Conservation (phyloP, 139 green algal species). For the Coccomyxa sp. region DNA sequence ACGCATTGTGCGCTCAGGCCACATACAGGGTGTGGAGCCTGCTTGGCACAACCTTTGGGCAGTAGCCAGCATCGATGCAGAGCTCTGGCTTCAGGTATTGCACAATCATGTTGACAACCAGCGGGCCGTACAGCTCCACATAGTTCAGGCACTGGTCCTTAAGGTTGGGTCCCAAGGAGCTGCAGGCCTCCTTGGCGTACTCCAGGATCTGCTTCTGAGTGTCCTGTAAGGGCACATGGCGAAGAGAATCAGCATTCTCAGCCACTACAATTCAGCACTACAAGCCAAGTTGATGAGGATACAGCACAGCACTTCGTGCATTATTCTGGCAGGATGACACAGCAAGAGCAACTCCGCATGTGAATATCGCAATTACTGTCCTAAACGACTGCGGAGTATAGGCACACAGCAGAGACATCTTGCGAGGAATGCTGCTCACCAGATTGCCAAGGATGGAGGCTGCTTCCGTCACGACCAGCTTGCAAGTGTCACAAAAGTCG, state of each 20-base stretch:
- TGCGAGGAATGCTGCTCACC: too few species aligned
- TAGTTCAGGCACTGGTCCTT: slow-evolving; percentile 32
- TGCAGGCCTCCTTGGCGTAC: slow-evolving; percentile 37
- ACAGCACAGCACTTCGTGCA: too few species aligned
- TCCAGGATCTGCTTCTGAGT: slow-evolving; percentile 36
- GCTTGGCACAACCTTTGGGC: too few species aligned
- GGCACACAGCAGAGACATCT: too few species aligned
- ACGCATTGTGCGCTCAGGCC: too few species aligned
- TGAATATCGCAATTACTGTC: too few species aligned
- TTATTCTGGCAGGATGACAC: background rate
- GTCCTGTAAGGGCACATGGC: slow-evolving; percentile 12
- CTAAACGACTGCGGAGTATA: too few species aligned
- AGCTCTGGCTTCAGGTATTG: slow-evolving; percentile 29
- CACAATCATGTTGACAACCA: slow-evolving; percentile 31
- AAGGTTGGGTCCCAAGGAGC: slow-evolving; percentile 18
- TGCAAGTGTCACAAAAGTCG: slow-evolving; percentile 23
- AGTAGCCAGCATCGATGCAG: background rate
- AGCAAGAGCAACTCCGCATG: background rate
- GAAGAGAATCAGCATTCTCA: background rate
- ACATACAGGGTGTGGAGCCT: too few species aligned
- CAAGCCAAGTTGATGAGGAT: background rate
- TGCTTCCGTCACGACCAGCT: slow-evolving; percentile 26
- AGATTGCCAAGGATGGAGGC: slow-evolving; percentile 17
- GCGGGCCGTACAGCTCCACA: slow-evolving; percentile 35
- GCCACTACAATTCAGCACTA: background rate